Evolutionary conservation across 495 filamentous ascomycete species (phyloP).

Genomic region (Penicillium verhagenii): DNA sequence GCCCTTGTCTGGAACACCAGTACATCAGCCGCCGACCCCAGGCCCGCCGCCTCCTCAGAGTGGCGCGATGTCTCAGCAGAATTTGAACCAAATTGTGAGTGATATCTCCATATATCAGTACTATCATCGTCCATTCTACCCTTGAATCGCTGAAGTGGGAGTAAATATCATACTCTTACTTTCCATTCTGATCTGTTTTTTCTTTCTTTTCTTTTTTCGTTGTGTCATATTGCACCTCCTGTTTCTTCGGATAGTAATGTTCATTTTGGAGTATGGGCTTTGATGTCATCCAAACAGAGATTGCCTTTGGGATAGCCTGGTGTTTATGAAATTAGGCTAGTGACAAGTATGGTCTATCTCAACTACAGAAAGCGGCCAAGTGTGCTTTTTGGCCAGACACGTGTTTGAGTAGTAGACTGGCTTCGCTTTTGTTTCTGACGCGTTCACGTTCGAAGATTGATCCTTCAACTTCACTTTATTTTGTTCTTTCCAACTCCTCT

Average conservation of each 20-base stretch:
- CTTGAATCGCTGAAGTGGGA: not conserved
- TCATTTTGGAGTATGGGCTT: not conserved
- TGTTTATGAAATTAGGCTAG: not conserved
- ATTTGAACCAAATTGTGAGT: slow-evolving; percentile 94
- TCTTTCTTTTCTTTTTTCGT: not conserved
- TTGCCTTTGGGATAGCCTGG: not conserved
- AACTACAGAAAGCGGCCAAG: not conserved
- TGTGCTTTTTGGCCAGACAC: not conserved
- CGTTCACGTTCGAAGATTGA: not conserved
- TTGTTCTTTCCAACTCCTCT: not conserved
- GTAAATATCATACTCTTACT: not conserved
- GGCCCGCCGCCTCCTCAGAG: slow-evolving; percentile 41
- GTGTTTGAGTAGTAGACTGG: not conserved
- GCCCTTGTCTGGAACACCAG: slow-evolving; percentile 37
- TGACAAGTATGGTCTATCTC: not conserved
- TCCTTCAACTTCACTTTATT: not conserved
- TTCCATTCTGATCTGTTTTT: no score
- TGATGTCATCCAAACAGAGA: not conserved
- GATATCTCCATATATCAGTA: not conserved
- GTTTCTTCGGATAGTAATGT: not conserved
- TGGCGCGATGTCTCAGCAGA: slow-evolving; percentile 70
- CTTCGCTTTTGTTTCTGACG: not conserved
- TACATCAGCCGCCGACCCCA: slow-evolving; percentile 37
- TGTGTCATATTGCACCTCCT: no score
- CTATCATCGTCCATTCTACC: not conserved